phyloP scores from a whole-genome alignment of 768 basidiomycete genomes.

The Chalciporus pseudorubinellus region DNA sequence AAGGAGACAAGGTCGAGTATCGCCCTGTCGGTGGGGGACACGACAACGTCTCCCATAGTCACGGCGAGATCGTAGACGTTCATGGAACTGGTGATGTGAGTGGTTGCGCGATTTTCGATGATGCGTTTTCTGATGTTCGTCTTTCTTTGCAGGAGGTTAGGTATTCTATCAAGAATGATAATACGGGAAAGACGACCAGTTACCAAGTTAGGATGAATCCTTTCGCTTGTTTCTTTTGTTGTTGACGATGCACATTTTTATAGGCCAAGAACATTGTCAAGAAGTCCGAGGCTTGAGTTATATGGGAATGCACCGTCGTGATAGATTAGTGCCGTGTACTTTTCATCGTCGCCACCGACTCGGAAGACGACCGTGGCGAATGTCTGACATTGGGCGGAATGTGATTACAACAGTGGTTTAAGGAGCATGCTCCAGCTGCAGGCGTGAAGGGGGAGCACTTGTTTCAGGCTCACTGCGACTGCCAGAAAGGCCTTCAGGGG shows the following conservation, averaged over 20 bases:
- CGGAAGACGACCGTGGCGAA: no score
- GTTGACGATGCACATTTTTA: neutral
- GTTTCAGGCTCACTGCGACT: no score
- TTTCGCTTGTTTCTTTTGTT: neutral
- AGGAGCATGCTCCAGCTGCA: no score
- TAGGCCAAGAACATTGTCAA: conserved; percentile 40
- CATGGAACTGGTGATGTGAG: conserved; percentile 34
- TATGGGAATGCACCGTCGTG: neutral
- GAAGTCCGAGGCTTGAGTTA: conserved; percentile 13
- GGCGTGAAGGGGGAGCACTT: no score
- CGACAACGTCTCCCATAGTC: conserved; percentile 40
- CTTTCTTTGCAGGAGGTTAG: conserved; percentile 25
- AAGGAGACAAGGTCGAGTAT: conserved; percentile 45
- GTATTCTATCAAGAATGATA: conserved; percentile 42
- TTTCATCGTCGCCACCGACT: neutral
- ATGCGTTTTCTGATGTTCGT: neutral
- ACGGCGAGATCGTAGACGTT: conserved; percentile 36
- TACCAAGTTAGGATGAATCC: conserved; percentile 31
- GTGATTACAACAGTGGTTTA: no score
- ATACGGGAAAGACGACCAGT: conserved; percentile 40
- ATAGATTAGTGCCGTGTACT: conserved; percentile 4
- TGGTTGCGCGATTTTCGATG: neutral
- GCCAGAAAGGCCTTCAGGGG: no score
- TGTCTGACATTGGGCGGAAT: no score
- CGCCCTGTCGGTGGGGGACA: conserved; percentile 39